Conservation (phyloP, 75 land plant species). For the Larix kaempferi region DNA sequence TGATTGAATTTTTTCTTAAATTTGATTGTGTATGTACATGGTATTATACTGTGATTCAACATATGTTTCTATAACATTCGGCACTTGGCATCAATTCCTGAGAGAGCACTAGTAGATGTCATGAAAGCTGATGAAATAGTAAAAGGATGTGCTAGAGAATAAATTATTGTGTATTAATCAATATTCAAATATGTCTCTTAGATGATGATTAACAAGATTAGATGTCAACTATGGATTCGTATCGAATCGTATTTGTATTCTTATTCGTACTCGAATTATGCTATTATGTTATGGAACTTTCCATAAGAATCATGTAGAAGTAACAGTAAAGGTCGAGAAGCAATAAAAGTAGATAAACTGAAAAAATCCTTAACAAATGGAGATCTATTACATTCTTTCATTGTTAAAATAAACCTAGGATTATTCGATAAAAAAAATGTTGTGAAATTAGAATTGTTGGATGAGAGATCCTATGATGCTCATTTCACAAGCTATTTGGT, state of each 20-base stretch:
- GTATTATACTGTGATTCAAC: conserved; percentile 49
- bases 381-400: conserved; percentile 49
- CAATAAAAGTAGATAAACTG: no score
- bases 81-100: conserved; percentile 34
- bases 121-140: conserved; percentile 29
- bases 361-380: conserved; percentile 33
- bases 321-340: conserved; percentile 47
- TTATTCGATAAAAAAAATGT: conserved; percentile 85
- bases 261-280: no score
- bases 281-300: no score
- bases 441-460: no score
- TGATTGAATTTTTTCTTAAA: not conserved
- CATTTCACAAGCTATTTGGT: no score
- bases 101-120: conserved; percentile 43
- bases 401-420: conserved; percentile 79
- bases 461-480: no score
- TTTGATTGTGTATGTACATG: conserved; percentile 26
- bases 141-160: no score
- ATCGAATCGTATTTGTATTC: no score
- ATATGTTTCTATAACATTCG: conserved; percentile 25
- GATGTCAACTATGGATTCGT: conserved; percentile 87
- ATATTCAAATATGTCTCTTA: no score
- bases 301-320: conserved; percentile 31
- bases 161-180: no score
- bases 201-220: conserved; percentile 48